phyloP scores from a whole-genome alignment of 306 rosid genomes.

The Vigna reflexopilosa region DNA sequence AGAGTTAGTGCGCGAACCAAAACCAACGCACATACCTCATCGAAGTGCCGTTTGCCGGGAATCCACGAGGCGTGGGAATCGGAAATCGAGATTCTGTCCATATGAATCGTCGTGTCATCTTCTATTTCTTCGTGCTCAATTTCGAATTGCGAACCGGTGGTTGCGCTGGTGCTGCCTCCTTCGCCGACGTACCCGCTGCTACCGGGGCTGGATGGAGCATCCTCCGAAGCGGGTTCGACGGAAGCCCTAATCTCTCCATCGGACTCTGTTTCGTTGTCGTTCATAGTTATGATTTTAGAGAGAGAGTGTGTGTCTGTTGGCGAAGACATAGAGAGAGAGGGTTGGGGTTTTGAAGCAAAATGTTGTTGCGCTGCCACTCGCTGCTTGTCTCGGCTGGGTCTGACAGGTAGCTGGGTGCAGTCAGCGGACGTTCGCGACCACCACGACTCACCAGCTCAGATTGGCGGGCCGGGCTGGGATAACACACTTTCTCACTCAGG shows the following conservation, averaged over 20 bases:
- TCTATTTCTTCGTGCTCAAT: slow-evolving; percentile 47
- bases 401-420: slow-evolving; percentile 51
- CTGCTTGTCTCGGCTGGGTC: slow-evolving; percentile 36
- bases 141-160: slow-evolving; percentile 64
- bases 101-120: slow-evolving; percentile 49
- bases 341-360: slow-evolving; percentile 29
- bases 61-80: slow-evolving; percentile 66
- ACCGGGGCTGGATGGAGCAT: slow-evolving; percentile 79
- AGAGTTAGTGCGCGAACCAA: neutral
- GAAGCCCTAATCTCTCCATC: slow-evolving; percentile 44
- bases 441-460: neutral
- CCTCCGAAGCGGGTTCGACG: slow-evolving; percentile 61
- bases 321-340: neutral
- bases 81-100: slow-evolving; percentile 44
- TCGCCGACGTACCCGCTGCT: slow-evolving; percentile 96
- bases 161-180: slow-evolving; percentile 62
- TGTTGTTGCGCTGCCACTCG: slow-evolving; percentile 42
- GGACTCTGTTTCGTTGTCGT: slow-evolving; percentile 21
- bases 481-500: neutral
- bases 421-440: slow-evolving; percentile 10
- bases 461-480: slow-evolving; percentile 33
- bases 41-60: slow-evolving; percentile 76
- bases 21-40: slow-evolving; percentile 65
- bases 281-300: slow-evolving; percentile 28
- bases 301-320: neutral